Base-by-base conservation (phyloP, 192 early-diverging fungal species). In the Coemansia sp. region DNA sequence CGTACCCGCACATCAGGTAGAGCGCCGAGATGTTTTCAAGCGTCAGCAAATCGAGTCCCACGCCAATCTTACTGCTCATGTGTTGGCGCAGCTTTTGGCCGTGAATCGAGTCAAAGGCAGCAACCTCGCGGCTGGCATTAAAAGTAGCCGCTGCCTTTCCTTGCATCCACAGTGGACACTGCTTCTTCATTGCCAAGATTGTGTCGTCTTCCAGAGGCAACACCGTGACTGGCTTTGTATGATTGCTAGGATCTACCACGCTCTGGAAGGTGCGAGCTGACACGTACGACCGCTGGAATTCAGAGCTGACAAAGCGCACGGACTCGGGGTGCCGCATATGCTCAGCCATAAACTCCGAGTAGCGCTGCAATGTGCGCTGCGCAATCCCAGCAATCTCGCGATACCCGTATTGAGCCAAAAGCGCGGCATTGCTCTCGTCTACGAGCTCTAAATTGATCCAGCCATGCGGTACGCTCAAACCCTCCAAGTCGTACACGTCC, bases 1-100 rank as follows among this genome's bases (percentile, higher is more conserved):
- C 73, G 51, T 73, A 82, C 0, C 70, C 79, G 37, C 79, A 82
- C 38, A 76, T 32, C 17, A 36, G 42, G 38, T 82, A 76, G 6
- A 82, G 59, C 7, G 51, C 59, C 15, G 60, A 41, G 7, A 76
- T 56, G 27, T 66, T 59, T 17, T 51, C 20, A 15, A 74, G 27
- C 1, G 53, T 14, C 27, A 62, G 46, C 39, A 59, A 6, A 19
- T 43, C 38, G 3, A 39, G 32, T 2, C 25, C 15, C 3, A 36
- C 62, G 22, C 20, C 41, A 24, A 74, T 29, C 25, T 40, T 43
- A 0, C 57, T 35, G 25, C 35, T 17, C 22, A 57, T 64, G 9
- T 45, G 53, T 15, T 19, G 37, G 41, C 53, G 60, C 12, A 70
- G 35, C 1, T 2, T 1, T 12, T 37, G 11, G n/a, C 67, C 67